Percentiles rank a stretch among this genome's conserved stretches.
phyloP scores from a whole-genome alignment of 1,284 basidiomycete species.

The Trametes pubescens region DNA sequence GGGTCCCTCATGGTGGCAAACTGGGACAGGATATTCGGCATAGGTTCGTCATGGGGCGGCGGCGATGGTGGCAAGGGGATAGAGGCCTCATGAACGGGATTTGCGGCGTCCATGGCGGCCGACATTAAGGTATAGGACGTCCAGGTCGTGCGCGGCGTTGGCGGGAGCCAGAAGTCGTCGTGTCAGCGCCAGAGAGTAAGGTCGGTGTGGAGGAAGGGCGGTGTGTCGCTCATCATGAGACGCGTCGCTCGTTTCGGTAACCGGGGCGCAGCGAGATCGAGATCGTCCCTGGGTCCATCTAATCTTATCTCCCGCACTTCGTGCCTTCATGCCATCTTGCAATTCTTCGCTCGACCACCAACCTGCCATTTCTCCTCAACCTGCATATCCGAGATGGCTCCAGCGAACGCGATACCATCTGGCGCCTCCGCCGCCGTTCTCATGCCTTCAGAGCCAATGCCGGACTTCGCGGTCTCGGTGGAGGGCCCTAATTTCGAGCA shows the following conservation, averaged over 20 bases:
- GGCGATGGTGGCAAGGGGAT: slow-evolving; percentile 40
- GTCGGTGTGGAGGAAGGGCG: slow-evolving; percentile 24
- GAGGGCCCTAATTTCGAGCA: slow-evolving; percentile 90
- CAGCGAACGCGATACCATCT: slow-evolving; percentile 52
- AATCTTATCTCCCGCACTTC: slow-evolving; percentile 10
- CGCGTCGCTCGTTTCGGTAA: slow-evolving; percentile 30
- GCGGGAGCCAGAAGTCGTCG: slow-evolving; percentile 19
- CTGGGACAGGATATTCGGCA: slow-evolving; percentile 27
- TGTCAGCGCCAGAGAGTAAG: slow-evolving; percentile 16
- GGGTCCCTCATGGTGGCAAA: slow-evolving; percentile 31
- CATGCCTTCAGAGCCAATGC: slow-evolving; percentile 81
- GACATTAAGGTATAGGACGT: slow-evolving; percentile 21
- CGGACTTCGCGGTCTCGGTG: slow-evolving; percentile 76
- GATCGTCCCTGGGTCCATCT: slow-evolving; percentile 6
- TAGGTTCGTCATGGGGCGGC: slow-evolving; percentile 36
- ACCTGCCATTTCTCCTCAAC: background rate
- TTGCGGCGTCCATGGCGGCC: slow-evolving; percentile 37
- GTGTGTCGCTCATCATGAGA: slow-evolving; percentile 37
- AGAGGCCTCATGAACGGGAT: slow-evolving; percentile 37
- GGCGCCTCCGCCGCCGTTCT: slow-evolving; percentile 78
- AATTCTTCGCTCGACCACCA: background rate
- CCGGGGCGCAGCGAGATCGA: slow-evolving; percentile 16
- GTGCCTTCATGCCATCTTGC: background rate
- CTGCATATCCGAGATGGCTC: slow-evolving; percentile 28
- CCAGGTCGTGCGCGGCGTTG: slow-evolving; percentile 25